Evolutionary conservation across 208 protist species (phyloP), one percentile per base, ranked within the genome.

Genomic region (Borovskyia barvae): DNA sequence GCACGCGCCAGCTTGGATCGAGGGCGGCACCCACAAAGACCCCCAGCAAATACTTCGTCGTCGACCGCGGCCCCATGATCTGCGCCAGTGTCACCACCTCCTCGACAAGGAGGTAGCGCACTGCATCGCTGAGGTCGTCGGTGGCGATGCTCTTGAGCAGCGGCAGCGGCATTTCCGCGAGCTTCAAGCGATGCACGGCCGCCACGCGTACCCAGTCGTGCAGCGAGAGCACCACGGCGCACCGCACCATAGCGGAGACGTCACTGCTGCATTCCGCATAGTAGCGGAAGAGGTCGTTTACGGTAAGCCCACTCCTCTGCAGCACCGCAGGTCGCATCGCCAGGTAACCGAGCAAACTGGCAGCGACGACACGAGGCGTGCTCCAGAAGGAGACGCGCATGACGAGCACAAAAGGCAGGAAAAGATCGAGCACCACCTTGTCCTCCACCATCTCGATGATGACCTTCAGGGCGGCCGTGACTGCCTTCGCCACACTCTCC

Each of bases 1-100:
- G 77, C 37, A 93, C 87, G 26, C 83, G 77, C 84, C 83, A 93
- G 75, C 81, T 91, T 1, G 63, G 60, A 59, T 93, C 83, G 17
- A 68, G 66, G 28, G 61, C 72, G 19, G 75, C 77, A 9, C 47
- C 45, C 2, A 80, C 56, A 56, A 80, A 85, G 29, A 70, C 65
- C 9, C 41, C 39, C 25, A 73, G 69, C 3, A 92, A 65, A 64
- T 92, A 77, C 57, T 80, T 78, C 40, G 66, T 57, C 12, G 81
- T 72, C 2, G 68, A 67, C 45, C 75, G 66, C 41, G 59, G 73
- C 2, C 86, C 80, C 24, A 90, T 77, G 22, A 69, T 35, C 47
- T 66, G 43, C 7, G 86, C 86, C 15, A 93, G 53, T 45, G 28
- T 39, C 19, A 77, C 52, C 5, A 90, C 46, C 40, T 85, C 68